phyloP scores from a whole-genome alignment of 108 stramenopile species.

The Cyclotella choctawhatcheeana region DNA sequence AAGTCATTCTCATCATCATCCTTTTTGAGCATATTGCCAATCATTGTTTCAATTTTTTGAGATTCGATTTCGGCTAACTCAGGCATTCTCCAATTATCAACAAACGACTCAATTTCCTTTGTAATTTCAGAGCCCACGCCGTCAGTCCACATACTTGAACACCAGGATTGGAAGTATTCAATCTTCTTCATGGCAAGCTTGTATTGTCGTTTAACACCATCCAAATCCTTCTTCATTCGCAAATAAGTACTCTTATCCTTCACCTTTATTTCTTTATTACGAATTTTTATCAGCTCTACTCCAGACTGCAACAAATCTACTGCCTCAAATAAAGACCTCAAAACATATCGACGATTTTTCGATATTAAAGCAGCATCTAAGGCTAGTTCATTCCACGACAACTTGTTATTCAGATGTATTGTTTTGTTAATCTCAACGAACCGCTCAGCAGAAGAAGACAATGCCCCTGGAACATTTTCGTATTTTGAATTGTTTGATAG shows the following conservation, averaged over 20 bases:
- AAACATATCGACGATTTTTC: conserved; percentile 13
- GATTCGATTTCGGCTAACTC: neutral
- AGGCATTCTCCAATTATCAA: conserved; percentile 16
- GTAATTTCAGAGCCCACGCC: conserved; percentile 5
- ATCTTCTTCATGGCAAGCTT: conserved; percentile 19
- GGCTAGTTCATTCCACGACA: conserved; percentile 13
- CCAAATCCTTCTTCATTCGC: neutral
- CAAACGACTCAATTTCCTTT: neutral
- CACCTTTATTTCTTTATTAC: neutral
- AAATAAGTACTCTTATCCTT: neutral
- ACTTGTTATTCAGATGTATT: neutral
- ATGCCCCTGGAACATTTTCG: conserved; percentile 5
- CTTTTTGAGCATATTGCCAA: conserved; percentile 1
- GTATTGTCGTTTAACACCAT: conserved; percentile 10
- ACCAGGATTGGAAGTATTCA: conserved; percentile 21
- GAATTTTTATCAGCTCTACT: neutral
- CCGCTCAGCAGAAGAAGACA: conserved; percentile 12
- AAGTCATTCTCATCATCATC: neutral
- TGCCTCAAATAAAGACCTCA: conserved; percentile 23
- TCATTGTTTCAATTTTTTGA: conserved; percentile 1
- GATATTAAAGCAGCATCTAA: conserved; percentile 16
- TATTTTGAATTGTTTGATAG: conserved; percentile 17
- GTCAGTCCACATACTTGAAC: conserved; percentile 13
- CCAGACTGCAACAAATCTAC: conserved; percentile 1
- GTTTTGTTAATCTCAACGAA: conserved; percentile 8